Evolutionary conservation across 75 land plant genomes (phyloP), one percentile per base, ranked within the genome.

Genomic region (Chamaecyparis obtusa): DNA sequence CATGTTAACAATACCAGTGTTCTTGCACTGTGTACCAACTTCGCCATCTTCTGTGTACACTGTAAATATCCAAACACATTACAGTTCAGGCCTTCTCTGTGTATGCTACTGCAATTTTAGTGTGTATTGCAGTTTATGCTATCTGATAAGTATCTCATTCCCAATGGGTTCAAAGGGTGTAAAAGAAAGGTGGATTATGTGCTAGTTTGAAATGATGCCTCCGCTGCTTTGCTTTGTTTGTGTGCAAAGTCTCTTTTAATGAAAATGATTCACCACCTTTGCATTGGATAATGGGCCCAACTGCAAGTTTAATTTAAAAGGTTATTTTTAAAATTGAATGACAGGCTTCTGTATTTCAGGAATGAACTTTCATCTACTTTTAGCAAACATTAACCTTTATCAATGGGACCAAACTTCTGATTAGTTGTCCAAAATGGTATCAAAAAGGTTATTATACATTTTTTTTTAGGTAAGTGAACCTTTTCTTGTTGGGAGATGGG

Each of bases 231-330:
- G 69, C 69, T 64, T 11, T 13, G 76, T 9, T 74, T 74, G 76
- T 24, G 76, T 74, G 76, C 36, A 32, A 33, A 11, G 64, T 74
- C 76, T 74, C 13, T 33, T 3, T 74, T 36, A 33, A 2, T 74
- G 36, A 74, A 74, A 74, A 74, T 74, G 16, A 74, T 30, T 14
- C 37, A 74, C 76, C 76, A 74, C 76, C 76, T 74, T 64, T 74
- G 36, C 76, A 33, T 74, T 30, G 76, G 76, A 33, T 74, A 3
- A 1, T 33, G 76, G 76, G 3, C 37, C 76, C 76, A 33, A 32
- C 76, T 74, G 36, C n/a, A 33, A 11, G 37, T 74, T 74, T 32
- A 33, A 33, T 32, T 33, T 74, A 33, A 74, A 32, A 32, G 1
- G n/a, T 74, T 1, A 11, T 74, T 64, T 64, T 64, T 64, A 11